Conservation (phyloP, 2,329 filamentous ascomycete genomes). For the Ascochyta fabae region DNA sequence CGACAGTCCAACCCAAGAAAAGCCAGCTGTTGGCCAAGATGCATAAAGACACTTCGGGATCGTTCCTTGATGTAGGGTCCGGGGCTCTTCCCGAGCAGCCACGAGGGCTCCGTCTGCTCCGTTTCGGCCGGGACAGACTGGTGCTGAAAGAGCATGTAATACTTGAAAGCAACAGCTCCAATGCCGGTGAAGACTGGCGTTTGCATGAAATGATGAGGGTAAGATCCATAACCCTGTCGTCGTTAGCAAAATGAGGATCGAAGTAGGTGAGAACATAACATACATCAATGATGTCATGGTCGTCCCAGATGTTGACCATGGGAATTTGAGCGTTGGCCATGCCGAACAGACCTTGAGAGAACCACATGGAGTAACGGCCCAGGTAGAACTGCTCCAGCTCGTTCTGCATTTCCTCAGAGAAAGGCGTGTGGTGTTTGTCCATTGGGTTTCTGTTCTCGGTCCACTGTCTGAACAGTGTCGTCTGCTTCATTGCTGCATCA, state of each 20-base stretch:
- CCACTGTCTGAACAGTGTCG: slow-evolving; percentile 82
- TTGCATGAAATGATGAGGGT: slow-evolving; percentile 89
- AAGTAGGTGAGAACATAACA: slow-evolving; percentile 17
- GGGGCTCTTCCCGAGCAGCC: slow-evolving; percentile 78
- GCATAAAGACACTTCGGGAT: slow-evolving; percentile 86
- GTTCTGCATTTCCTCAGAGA: slow-evolving; percentile 81
- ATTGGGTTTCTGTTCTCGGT: slow-evolving; percentile 78
- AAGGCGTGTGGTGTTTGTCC: slow-evolving; percentile 79
- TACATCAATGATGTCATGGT: slow-evolving; percentile 70
- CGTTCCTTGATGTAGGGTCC: slow-evolving; percentile 90
- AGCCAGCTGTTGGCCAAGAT: slow-evolving; percentile 77
- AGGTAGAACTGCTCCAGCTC: slow-evolving; percentile 91
- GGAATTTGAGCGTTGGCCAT: slow-evolving; percentile 93
- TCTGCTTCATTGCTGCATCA: slow-evolving; percentile 79
- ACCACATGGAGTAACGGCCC: slow-evolving; percentile 90
- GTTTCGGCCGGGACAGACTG: slow-evolving; percentile 85
- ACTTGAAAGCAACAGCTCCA: slow-evolving; percentile 93
- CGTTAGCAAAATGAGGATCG: slow-evolving; percentile 61
- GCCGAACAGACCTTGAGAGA: slow-evolving; percentile 93
- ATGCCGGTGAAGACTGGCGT: slow-evolving; percentile 88
- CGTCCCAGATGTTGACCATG: slow-evolving; percentile 98
- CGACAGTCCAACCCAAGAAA: slow-evolving; percentile 90
- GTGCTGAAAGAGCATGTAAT: slow-evolving; percentile 98
- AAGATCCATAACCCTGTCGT: slow-evolving; percentile 82
- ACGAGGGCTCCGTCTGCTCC: slow-evolving; percentile 84